These are phyloP conservation scores for Xylariaceae sp. DNA, from an alignment of 2,329 filamentous ascomycete species.

Conservation along the genomic window DNA sequence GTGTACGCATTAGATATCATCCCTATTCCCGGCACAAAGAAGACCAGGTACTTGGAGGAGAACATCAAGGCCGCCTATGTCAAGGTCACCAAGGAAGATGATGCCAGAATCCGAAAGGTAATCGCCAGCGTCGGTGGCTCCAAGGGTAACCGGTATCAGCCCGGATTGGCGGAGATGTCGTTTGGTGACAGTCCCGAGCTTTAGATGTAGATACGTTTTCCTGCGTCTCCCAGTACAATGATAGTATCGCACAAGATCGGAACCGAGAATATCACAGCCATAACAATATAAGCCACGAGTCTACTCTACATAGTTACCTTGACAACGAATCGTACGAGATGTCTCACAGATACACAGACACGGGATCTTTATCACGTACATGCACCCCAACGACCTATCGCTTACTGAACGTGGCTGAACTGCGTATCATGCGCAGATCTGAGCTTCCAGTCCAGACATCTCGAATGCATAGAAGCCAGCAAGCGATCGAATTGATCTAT, in stretches of 20 bases:
- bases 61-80: conserved; percentile 32
- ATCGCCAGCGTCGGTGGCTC: conserved; percentile 30
- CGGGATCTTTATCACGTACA: neutral
- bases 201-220: neutral
- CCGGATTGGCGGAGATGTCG: conserved; percentile 4
- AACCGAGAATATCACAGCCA: too few relatives aligned
- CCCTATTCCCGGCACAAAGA: conserved; percentile 34
- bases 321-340: too few relatives aligned
- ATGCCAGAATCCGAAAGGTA: conserved; percentile 33
- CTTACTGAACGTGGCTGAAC: neutral
- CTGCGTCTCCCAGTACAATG: too few relatives aligned
- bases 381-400: neutral
- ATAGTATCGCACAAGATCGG: too few relatives aligned
- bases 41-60: conserved; percentile 31
- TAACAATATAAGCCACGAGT: neutral
- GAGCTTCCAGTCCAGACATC: conserved; percentile 22
- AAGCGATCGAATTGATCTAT: conserved; percentile 13
- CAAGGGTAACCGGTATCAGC: conserved; percentile 20
- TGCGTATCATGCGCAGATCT: neutral
- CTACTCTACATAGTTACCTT: too few relatives aligned
- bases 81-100: conserved; percentile 34
- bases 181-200: conserved; percentile 27
- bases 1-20: conserved; percentile 37
- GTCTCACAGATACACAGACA: neutral
- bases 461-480: conserved; percentile 9